A percentile compares a stretch with the other conserved stretches of the same genome.
These are phyloP conservation scores for Jasminum sambac DNA, from an alignment of 257 asterid genomes.

Conservation along the genomic window DNA sequence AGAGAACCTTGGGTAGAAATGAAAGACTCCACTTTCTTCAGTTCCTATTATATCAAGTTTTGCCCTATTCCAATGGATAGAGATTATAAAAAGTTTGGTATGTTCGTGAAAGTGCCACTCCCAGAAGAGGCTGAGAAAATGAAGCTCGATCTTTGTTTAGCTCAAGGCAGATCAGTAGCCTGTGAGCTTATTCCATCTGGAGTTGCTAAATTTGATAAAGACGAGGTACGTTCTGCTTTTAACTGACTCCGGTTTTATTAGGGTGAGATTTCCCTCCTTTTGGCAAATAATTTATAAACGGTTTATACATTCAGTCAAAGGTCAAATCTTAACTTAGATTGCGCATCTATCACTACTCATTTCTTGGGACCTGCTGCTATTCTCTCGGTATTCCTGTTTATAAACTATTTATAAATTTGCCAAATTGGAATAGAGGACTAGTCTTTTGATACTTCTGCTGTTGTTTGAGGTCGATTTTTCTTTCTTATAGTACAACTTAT, in stretches of 20 bases:
- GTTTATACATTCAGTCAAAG: no score
- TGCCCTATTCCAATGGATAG: conserved; percentile 81
- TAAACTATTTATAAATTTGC: no score
- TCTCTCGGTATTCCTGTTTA: no score
- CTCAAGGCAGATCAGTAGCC: conserved; percentile 82
- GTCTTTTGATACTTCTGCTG: background rate
- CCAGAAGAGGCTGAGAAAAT: conserved; percentile 81
- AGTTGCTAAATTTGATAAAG: conserved; percentile 49
- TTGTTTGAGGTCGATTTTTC: conserved; percentile 7
- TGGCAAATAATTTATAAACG: no score
- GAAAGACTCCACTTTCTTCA: conserved; percentile 47
- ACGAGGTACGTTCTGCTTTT: conserved; percentile 47
- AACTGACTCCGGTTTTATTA: background rate
- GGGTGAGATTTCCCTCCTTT: background rate
- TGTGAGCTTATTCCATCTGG: conserved; percentile 78
- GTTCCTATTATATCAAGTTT: conserved; percentile 62
- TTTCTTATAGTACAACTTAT: conserved; percentile 24
- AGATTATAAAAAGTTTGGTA: conserved; percentile 69
- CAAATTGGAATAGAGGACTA: no score
- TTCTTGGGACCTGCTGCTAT: no score
- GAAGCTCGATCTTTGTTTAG: conserved; percentile 79
- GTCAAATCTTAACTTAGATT: no score
- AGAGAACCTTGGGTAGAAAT: conserved; percentile 59
- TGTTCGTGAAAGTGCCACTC: conserved; percentile 72
- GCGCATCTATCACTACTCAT: no score